Base-by-base conservation (phyloP, 306 rosid genomes). In the Abrus precatorius region DNA sequence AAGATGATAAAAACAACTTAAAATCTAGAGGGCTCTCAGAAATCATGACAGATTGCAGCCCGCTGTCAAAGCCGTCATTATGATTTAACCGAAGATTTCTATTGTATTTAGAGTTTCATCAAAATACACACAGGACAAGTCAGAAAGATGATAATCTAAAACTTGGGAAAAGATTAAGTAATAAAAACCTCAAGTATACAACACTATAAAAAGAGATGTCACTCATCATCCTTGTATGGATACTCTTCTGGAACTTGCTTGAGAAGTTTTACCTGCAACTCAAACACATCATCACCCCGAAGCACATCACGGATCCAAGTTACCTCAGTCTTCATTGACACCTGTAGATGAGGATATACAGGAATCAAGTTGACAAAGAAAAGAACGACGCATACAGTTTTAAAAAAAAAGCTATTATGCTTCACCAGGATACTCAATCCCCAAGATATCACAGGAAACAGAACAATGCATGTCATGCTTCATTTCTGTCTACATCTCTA, bases 201-300 rank as follows among this genome's bases (percentile, higher is more conserved):
- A 66, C 56, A 69, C 34, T 43, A 53, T 64, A 67, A 50, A 64
- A 60, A 67, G 73, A 72, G 71, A 76, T 61, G 27, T 83, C 67
- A 95, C 87, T 95, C 98, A 8, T 95, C 98, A 62, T 95, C 98
- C 89, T 95, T 95, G 90, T 95, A 95, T 1, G 98, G 98, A 79
- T 92, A 95, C 88, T 95, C 98, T 82, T 95, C 98, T 1, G 98
- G 95, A 67, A 95, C 88, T 86, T 95, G 98, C 97, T 95, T 95
- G 53, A 95, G 85, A 70, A 95, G 97, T 83, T 95, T 95, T 62
- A 95, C 92, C 81, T 92, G 98, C 86, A 95, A 84, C 90, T 95
- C 98, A 45, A 91, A 95, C 10, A 88, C 90, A 80, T 95, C 98
- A 63, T 95, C 98, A 36, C 97, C 98, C 33, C 95, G 89, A 70